A percentile compares a stretch with the other conserved stretches of the same genome.
Evolutionary conservation across 176 grass and related monocot species (phyloP).

Genomic region (Ensete ventricosum): DNA sequence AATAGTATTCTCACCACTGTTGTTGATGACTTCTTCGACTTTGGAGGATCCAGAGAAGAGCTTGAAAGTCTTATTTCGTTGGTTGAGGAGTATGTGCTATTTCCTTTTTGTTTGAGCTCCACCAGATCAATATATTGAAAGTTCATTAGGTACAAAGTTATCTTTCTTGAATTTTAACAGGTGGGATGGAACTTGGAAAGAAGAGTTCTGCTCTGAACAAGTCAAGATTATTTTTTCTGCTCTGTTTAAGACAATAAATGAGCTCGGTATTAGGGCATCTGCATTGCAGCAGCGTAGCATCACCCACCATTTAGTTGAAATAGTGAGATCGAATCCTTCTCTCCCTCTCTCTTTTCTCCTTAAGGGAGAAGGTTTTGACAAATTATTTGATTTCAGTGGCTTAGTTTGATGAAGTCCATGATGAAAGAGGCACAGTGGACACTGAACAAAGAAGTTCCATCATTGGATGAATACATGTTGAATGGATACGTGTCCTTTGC

Average conservation of each 20-base stretch:
- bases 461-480: constrained; percentile 39
- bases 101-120: neutral
- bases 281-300: constrained; percentile 37
- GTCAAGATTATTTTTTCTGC: constrained; percentile 61
- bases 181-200: constrained; percentile 52
- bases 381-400: constrained; percentile 33
- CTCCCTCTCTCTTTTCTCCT: neutral
- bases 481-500: constrained; percentile 49
- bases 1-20: constrained; percentile 55
- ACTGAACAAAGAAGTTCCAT: constrained; percentile 31
- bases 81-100: constrained; percentile 44
- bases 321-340: constrained; percentile 29
- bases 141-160: neutral
- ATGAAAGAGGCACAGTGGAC: constrained; percentile 54
- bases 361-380: neutral
- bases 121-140: neutral
- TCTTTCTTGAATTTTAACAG: constrained; percentile 13
- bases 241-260: constrained; percentile 42
- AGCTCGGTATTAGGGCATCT: constrained; percentile 50
- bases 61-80: constrained; percentile 42
- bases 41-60: constrained; percentile 66
- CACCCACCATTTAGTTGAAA: constrained; percentile 43
- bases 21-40: constrained; percentile 74
- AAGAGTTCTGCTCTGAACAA: constrained; percentile 48
- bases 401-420: constrained; percentile 44